Conservation (phyloP, 257 asterid genomes). For the Plantago ovata region DNA sequence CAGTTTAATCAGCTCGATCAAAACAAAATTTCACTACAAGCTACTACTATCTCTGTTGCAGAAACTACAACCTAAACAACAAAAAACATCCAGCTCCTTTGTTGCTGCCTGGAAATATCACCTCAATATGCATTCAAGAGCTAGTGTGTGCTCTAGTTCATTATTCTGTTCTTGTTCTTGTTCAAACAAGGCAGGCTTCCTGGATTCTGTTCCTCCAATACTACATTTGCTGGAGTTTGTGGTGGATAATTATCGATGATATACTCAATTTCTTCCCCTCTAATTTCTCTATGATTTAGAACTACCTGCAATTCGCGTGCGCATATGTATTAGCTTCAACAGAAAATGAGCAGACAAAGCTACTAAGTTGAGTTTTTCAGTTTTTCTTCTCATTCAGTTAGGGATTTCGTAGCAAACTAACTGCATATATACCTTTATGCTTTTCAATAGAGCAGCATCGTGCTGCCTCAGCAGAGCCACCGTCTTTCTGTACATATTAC, state of each 20-base stretch:
- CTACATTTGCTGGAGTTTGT: conserved; percentile 56
- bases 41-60: not conserved
- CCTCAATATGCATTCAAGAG: conserved; percentile 8
- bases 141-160: conserved; percentile 45
- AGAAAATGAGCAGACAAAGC: no score
- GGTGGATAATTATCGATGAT: conserved; percentile 74
- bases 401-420: not conserved
- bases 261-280: conserved; percentile 69
- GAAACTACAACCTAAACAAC: conserved; percentile 12
- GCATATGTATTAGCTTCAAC: not conserved
- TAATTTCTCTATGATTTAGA: conserved; percentile 69
- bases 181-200: conserved; percentile 61
- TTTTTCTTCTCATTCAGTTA: not conserved
- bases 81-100: not conserved
- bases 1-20: no score
- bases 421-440: conserved; percentile 71
- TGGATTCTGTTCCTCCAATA: conserved; percentile 73
- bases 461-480: conserved; percentile 66
- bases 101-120: conserved; percentile 13
- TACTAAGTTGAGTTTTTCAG: no score
- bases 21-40: not conserved
- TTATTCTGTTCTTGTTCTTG: conserved; percentile 33
- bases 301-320: conserved; percentile 61
- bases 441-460: conserved; percentile 78
- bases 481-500: conserved; percentile 63